These are phyloP conservation scores for Verbena officinalis DNA, from an alignment of 257 asterid genomes.

Conservation along the genomic window DNA sequence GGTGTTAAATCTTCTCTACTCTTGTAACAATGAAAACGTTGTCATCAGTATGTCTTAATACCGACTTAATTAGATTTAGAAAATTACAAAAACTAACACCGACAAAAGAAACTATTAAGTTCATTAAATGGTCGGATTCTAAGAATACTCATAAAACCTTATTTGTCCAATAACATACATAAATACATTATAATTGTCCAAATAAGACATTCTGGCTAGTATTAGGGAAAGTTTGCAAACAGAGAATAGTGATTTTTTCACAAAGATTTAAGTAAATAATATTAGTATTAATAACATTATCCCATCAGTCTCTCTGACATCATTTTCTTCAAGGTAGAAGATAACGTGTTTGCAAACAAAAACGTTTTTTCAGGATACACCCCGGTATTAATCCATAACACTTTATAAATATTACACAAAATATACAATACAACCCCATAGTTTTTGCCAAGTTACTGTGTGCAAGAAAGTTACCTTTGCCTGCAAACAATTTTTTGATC, in stretches of 20 bases:
- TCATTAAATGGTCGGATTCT: no score
- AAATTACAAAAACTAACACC: no score
- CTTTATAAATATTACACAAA: slow-evolving; percentile 42
- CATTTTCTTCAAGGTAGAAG: no score
- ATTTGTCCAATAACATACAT: slow-evolving; percentile 1
- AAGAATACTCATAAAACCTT: no score
- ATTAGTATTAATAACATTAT: no score
- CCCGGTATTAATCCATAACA: slow-evolving; percentile 28
- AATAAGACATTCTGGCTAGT: neutral
- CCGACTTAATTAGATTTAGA: no score
- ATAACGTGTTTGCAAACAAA: slow-evolving; percentile 31
- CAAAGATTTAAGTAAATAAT: no score
- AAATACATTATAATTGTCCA: neutral
- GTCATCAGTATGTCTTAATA: no score
- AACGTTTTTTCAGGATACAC: slow-evolving; percentile 7
- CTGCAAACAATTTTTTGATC: slow-evolving; percentile 21
- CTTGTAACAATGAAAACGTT: no score
- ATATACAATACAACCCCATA: slow-evolving; percentile 62
- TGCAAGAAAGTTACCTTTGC: slow-evolving; percentile 38
- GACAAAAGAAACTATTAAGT: no score
- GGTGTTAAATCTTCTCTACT: no score
- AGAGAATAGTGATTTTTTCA: neutral
- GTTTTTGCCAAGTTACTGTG: slow-evolving; percentile 31
- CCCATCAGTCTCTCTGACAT: no score
- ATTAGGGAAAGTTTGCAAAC: neutral